Percentiles rank a stretch among this genome's conserved stretches.
Conservation (phyloP, 2,329 filamentous ascomycete genomes). For the Monosporascus cannonballus region DNA sequence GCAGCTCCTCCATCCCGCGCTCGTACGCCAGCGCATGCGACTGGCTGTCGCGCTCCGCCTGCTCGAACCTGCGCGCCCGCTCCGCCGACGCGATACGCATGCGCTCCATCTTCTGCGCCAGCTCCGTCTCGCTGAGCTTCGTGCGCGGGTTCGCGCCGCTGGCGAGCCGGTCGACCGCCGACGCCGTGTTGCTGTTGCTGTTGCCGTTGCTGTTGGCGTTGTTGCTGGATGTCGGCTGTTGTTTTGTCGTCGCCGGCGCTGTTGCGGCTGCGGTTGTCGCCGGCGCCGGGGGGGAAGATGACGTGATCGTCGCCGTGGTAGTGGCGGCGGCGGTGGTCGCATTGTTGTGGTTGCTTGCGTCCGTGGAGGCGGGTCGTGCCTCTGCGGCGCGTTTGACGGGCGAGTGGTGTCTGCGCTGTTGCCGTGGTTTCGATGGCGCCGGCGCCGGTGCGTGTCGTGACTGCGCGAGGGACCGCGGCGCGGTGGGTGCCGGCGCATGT, state of each 20-base stretch:
- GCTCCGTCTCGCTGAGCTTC: conserved; percentile 54
- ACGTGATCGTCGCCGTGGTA: conserved; percentile 13
- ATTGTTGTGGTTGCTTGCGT: conserved; percentile 2
- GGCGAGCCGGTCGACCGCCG: conserved; percentile 36
- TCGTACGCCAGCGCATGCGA: conserved; percentile 50
- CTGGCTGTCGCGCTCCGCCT: conserved; percentile 50
- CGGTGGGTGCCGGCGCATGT: conserved; percentile 6
- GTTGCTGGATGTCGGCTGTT: conserved; percentile 3
- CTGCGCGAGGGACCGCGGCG: conserved; percentile 23
- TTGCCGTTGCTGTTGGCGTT: conserved; percentile 1
- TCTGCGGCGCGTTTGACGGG: conserved; percentile 5
- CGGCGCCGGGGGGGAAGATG: conserved; percentile 3
- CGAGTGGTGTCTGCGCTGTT: conserved; percentile 16
- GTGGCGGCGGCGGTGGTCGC: conserved; percentile 7
- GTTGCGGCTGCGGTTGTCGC: conserved; percentile 6
- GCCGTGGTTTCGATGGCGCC: conserved; percentile 5
- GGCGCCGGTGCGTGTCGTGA: conserved; percentile 24
- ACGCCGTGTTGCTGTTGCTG: conserved; percentile 9
- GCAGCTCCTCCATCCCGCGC: conserved; percentile 49
- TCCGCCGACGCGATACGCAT: conserved; percentile 54
- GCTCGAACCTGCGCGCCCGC: conserved; percentile 53
- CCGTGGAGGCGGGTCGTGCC: neutral
- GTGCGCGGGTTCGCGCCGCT: conserved; percentile 54
- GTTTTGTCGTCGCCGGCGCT: conserved; percentile 10
- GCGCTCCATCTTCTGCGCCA: conserved; percentile 53